Percentiles rank a stretch among this genome's conserved stretches.
phyloP scores from a whole-genome alignment of 169 alveolate genomes.

The Babesia gibsoni region DNA sequence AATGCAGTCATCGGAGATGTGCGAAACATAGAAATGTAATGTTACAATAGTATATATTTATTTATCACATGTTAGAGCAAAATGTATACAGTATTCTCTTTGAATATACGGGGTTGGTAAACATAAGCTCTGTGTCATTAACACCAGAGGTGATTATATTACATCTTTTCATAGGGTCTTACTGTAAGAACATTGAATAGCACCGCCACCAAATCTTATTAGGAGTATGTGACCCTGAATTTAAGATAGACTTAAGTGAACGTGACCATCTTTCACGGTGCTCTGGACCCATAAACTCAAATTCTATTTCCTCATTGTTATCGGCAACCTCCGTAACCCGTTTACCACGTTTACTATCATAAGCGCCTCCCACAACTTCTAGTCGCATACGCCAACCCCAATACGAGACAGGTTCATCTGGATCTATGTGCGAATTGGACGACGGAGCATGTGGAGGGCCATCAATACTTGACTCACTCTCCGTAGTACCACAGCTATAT shows the following conservation, averaged over 20 bases:
- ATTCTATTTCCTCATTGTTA: background rate
- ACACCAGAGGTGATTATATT: no score
- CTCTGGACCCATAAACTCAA: conserved; percentile 56
- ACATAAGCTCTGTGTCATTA: no score
- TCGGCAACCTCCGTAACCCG: background rate
- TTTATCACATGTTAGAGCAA: no score
- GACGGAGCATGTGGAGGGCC: no score
- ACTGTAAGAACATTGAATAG: conserved; percentile 26
- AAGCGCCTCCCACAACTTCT: conserved; percentile 4
- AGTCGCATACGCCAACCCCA: conserved; percentile 63
- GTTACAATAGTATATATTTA: no score
- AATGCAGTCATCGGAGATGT: no score
- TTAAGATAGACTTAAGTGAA: conserved; percentile 1
- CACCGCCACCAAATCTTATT: conserved; percentile 47
- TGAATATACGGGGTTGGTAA: no score
- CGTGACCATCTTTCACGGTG: conserved; percentile 47
- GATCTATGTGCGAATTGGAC: no score
- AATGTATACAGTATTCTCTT: no score
- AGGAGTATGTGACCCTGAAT: background rate
- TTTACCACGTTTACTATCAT: background rate
- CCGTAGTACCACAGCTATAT: conserved; percentile 36
- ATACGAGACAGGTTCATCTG: background rate
- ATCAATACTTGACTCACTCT: background rate
- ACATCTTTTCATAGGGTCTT: no score
- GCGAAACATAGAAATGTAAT: no score